Evolutionary conservation across 2,329 filamentous ascomycete genomes (phyloP).

Genomic region (Monosporascus sp.): DNA sequence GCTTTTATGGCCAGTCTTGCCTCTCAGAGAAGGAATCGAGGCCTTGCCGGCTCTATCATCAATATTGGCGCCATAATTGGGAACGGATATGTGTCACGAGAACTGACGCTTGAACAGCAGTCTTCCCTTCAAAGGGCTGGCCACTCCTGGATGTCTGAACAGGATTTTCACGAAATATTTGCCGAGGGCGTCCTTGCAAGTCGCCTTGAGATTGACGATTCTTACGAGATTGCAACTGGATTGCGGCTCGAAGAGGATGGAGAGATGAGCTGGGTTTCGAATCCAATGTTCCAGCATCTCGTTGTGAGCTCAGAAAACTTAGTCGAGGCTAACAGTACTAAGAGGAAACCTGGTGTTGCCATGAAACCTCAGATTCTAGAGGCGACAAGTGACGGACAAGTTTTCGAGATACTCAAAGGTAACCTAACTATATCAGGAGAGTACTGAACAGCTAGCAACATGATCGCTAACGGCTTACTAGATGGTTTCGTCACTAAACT

Average conservation of each 20-base stretch:
- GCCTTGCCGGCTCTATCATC: neutral
- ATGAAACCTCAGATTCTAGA: neutral
- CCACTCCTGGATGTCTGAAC: neutral
- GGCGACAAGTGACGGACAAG: neutral
- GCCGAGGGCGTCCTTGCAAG: neutral
- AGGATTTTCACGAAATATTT: neutral
- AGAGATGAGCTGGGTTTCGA: neutral
- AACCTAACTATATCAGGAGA: no score
- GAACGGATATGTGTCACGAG: neutral
- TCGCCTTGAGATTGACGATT: no score
- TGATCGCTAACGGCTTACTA: no score
- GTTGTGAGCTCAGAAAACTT: neutral
- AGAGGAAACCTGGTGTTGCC: neutral
- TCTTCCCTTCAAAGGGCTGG: neutral
- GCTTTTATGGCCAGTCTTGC: neutral
- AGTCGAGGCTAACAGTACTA: neutral
- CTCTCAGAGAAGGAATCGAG: neutral
- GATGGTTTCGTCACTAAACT: neutral
- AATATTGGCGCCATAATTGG: neutral
- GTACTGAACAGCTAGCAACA: no score
- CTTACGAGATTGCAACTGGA: no score
- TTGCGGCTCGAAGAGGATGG: no score
- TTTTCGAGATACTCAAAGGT: neutral
- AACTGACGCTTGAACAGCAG: neutral
- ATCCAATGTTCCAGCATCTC: neutral